These are phyloP conservation scores for Oryza brachyantha DNA, from an alignment of 176 grass and related monocot genomes.

Conservation along the genomic window DNA sequence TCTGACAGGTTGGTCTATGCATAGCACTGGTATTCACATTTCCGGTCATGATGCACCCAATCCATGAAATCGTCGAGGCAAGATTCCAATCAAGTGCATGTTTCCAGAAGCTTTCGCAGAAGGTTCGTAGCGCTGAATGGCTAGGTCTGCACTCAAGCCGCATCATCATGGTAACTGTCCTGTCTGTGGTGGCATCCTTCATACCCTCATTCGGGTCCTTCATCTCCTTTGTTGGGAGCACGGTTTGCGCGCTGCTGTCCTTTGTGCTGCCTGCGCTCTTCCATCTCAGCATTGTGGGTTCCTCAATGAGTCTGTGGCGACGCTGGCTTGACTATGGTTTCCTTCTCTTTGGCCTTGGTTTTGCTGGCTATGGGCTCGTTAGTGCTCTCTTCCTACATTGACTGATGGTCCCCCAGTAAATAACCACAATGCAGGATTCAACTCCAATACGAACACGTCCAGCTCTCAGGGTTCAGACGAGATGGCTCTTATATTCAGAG, in stretches of 20 bases:
- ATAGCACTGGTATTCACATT: slow-evolving; percentile 85
- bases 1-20: slow-evolving; percentile 78
- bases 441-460: background rate
- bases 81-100: slow-evolving; percentile 55
- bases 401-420: background rate
- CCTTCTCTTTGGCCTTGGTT: slow-evolving; percentile 57
- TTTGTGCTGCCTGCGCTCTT: slow-evolving; percentile 75
- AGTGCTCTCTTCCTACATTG: slow-evolving; percentile 25
- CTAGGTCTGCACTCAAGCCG: slow-evolving; percentile 57
- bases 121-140: slow-evolving; percentile 21
- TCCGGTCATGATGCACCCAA: slow-evolving; percentile 89
- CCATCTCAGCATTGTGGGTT: slow-evolving; percentile 66
- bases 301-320: slow-evolving; percentile 46
- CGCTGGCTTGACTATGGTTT: slow-evolving; percentile 52
- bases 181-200: slow-evolving; percentile 63
- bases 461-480: background rate
- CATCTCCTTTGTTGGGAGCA: slow-evolving; percentile 89
- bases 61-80: slow-evolving; percentile 75
- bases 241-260: slow-evolving; percentile 69
- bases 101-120: slow-evolving; percentile 49
- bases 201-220: slow-evolving; percentile 74
- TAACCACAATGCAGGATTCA: background rate
- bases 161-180: slow-evolving; percentile 31
- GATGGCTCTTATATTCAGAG: background rate
- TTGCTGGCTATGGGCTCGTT: slow-evolving; percentile 54